These are phyloP conservation scores for Fulvia fulva DNA, from an alignment of 2,329 filamentous ascomycete genomes.

Conservation along the genomic window DNA sequence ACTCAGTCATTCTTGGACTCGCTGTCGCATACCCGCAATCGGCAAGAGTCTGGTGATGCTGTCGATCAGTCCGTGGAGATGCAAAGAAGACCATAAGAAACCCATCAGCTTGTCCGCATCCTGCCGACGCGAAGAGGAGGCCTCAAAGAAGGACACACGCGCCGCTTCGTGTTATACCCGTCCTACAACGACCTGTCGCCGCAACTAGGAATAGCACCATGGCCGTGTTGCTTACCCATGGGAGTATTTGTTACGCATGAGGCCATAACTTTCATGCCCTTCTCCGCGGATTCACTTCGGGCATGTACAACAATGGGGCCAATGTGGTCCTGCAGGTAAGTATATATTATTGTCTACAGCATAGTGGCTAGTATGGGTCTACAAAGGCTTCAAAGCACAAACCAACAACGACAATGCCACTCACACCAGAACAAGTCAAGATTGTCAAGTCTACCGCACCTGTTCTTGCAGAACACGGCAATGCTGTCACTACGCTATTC, in stretches of 20 bases:
- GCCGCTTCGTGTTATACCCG: neutral
- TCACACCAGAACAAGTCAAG: slow-evolving; percentile 59
- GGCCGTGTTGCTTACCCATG: neutral
- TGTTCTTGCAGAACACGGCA: slow-evolving; percentile 63
- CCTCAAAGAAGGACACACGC: neutral
- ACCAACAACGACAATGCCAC: slow-evolving; percentile 31
- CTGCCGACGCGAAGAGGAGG: neutral
- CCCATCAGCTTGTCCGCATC: neutral
- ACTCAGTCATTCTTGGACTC: neutral
- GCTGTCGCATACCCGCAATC: neutral
- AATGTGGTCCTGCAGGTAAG: neutral
- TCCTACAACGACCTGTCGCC: neutral
- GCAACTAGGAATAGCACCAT: neutral
- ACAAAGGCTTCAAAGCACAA: neutral
- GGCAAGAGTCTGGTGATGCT: neutral
- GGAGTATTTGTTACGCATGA: neutral
- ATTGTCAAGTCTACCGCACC: slow-evolving; percentile 69
- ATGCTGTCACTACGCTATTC: slow-evolving; percentile 65
- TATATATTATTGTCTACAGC: neutral
- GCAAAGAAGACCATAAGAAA: neutral
- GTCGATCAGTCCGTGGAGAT: neutral
- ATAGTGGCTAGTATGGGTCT: neutral
- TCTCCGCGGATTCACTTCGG: neutral
- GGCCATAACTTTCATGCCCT: neutral
- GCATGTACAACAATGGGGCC: neutral